These are phyloP conservation scores for Penicillium janthinellum DNA, from an alignment of 2,329 filamentous ascomycete species.

Conservation along the genomic window DNA sequence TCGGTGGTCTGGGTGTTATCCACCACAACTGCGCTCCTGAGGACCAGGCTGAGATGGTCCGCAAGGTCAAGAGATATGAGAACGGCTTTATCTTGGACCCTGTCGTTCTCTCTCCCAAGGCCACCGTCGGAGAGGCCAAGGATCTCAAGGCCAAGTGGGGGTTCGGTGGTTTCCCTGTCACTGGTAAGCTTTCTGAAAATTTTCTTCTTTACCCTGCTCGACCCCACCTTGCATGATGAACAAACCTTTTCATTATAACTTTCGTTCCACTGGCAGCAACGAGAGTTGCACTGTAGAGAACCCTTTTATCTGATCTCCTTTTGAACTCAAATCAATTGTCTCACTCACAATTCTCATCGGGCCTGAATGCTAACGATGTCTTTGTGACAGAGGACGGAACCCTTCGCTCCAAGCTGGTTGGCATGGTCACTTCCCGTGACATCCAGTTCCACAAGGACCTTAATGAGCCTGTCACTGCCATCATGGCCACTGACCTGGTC, in stretches of 20 bases:
- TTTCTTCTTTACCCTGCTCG: conserved; percentile 20
- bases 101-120: conserved; percentile 82
- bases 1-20: conserved; percentile 72
- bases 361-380: conserved; percentile 22
- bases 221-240: conserved; percentile 64
- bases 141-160: conserved; percentile 97
- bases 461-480: conserved; percentile 72
- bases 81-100: conserved; percentile 99
- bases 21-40: conserved; percentile 99
- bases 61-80: conserved; percentile 98
- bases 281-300: conserved; percentile 82
- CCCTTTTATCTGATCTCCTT: conserved; percentile 53
- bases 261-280: conserved; percentile 99
- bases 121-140: conserved; percentile 88
- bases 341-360: conserved; percentile 7
- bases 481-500: conserved; percentile 95
- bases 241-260: conserved; percentile 78
- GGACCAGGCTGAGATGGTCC: conserved; percentile 96
- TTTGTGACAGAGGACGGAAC: conserved; percentile 75
- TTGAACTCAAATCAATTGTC: conserved; percentile 8
- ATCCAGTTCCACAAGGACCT: conserved; percentile 90
- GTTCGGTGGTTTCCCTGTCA: conserved; percentile 97
- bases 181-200: conserved; percentile 68
- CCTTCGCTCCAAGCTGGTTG: conserved; percentile 91
- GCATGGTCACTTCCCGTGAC: conserved; percentile 96